Evolutionary conservation across 768 basidiomycete species (phyloP).

Genomic region (Amanita pallidorosea): DNA sequence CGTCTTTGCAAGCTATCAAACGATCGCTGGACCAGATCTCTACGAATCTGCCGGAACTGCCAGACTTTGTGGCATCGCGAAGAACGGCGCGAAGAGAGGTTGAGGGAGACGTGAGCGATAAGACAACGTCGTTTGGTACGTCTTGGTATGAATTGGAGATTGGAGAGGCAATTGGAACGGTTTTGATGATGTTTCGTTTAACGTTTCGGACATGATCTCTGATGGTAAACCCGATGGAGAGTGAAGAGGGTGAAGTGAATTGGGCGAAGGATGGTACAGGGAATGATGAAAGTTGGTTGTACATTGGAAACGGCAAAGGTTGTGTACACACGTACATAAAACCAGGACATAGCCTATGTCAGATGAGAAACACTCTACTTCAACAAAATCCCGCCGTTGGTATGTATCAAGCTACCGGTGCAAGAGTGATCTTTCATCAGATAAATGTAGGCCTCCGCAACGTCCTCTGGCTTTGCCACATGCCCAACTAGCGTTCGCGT

Average conservation of each 20-base stretch:
- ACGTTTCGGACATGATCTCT: conserved; percentile 40
- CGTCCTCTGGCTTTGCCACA: no score
- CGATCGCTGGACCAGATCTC: conserved; percentile 45
- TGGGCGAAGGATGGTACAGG: conserved; percentile 25
- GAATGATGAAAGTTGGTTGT: conserved; percentile 28
- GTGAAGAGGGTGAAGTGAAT: conserved; percentile 21
- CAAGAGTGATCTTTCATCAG: no score
- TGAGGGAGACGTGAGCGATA: conserved; percentile 24
- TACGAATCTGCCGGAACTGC: conserved; percentile 36
- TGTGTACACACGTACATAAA: no score
- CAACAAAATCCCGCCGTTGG: no score
- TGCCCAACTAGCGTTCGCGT: no score
- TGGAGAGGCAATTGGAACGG: conserved; percentile 13
- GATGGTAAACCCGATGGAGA: conserved; percentile 34
- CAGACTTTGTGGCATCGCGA: conserved; percentile 21
- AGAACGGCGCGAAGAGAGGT: conserved; percentile 33
- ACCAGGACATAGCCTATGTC: no score
- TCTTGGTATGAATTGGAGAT: conserved; percentile 22
- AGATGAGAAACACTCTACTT: no score
- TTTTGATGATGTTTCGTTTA: conserved; percentile 33
- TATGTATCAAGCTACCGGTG: no score
- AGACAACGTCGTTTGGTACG: conserved; percentile 23
- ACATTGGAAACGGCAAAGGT: conserved; percentile 19
- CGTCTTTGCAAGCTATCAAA: conserved; percentile 38
- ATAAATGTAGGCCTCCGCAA: no score